These are phyloP conservation scores for Guyanaporus albipodus DNA, from an alignment of 768 basidiomycete species.

Conservation along the genomic window DNA sequence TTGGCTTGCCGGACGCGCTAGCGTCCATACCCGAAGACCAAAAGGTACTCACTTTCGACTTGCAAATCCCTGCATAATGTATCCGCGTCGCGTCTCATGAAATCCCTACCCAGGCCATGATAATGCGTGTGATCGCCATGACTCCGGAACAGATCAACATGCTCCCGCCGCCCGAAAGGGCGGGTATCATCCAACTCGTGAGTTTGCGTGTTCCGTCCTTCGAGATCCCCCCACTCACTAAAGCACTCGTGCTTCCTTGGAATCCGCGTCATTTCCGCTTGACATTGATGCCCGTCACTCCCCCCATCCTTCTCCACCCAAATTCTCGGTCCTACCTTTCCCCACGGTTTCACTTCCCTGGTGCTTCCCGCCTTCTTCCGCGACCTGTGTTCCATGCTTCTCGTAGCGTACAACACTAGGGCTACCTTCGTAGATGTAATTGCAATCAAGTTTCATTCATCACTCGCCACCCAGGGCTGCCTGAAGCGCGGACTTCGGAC, in stretches of 20 bases:
- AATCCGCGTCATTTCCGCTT: no score
- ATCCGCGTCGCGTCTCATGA: conserved; percentile 7
- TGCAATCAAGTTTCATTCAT: conserved; percentile 1
- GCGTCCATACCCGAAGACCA: conserved; percentile 65
- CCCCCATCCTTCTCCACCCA: conserved; percentile 15
- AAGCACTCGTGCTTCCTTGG: conserved; percentile 5
- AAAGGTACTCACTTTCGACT: conserved; percentile 42
- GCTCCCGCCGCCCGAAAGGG: conserved; percentile 68
- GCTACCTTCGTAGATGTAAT: conserved; percentile 25
- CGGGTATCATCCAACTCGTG: conserved; percentile 80
- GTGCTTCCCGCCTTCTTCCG: conserved; percentile 11
- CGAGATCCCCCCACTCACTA: conserved; percentile 9
- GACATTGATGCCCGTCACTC: conserved; percentile 18
- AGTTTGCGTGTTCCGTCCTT: conserved; percentile 31
- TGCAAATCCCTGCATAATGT: neutral
- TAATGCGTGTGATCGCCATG: conserved; percentile 77
- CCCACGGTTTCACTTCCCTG: conserved; percentile 11
- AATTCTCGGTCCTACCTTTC: conserved; percentile 9
- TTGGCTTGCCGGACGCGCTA: conserved; percentile 47
- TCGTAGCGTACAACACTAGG: conserved; percentile 31
- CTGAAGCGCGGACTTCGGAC: neutral
- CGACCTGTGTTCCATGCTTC: conserved; percentile 7
- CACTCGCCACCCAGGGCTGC: conserved; percentile 4
- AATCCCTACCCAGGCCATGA: conserved; percentile 52
- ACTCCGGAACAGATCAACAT: conserved; percentile 78